Evolutionary conservation across 2,329 filamentous ascomycete species (phyloP).

Genomic region (Stagonosporopsis cucurbitacearum): DNA sequence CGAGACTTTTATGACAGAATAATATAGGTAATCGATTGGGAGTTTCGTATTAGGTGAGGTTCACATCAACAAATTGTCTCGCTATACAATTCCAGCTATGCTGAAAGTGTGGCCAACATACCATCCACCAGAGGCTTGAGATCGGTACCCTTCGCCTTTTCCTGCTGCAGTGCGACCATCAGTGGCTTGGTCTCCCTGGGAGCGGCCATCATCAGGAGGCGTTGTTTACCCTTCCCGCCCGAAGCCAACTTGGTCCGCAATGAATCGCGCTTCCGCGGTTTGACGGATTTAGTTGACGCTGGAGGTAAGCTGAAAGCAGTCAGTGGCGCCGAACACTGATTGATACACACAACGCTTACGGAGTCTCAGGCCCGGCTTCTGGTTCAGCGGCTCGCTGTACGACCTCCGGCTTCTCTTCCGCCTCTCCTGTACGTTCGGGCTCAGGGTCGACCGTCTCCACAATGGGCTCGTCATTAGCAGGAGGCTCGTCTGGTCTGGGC

Average conservation of each 20-base stretch:
- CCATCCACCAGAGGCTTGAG: constrained; percentile 27
- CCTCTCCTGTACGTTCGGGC: constrained; percentile 3
- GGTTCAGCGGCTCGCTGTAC: not conserved
- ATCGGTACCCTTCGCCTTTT: constrained; percentile 34
- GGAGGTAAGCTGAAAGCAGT: constrained; percentile 1
- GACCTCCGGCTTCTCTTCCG: not conserved
- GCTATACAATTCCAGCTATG: not conserved
- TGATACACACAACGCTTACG: not conserved
- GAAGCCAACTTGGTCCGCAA: constrained; percentile 18
- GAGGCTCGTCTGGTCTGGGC: not conserved
- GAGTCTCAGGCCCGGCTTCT: not conserved
- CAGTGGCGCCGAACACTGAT: not conserved
- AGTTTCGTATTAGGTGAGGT: not conserved
- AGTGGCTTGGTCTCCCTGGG: constrained; percentile 22
- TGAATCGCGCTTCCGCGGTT: constrained; percentile 23
- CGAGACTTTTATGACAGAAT: too few relatives aligned
- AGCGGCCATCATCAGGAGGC: constrained; percentile 17
- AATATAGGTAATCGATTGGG: not conserved
- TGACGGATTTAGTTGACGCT: constrained; percentile 6
- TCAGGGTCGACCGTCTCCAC: not conserved
- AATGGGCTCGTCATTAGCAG: not conserved
- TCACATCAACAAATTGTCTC: not conserved
- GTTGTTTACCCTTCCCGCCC: constrained; percentile 10
- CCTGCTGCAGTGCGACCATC: constrained; percentile 26
- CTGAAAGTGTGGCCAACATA: constrained; percentile 17